Conservation (phyloP, 805 yeast species). For the Starmera dryadoides region DNA sequence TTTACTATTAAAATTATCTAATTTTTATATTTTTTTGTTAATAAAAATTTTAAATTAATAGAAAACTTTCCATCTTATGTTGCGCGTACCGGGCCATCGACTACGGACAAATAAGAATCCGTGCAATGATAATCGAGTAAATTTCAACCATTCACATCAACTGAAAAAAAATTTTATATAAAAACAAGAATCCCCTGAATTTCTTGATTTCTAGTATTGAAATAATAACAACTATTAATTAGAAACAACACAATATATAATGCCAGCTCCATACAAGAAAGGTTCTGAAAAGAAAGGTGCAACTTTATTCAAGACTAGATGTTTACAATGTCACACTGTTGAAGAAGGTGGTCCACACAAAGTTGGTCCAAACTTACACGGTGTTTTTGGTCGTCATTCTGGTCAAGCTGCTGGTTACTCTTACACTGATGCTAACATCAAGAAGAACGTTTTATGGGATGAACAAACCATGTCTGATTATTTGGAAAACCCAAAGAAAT, state of each 20-base stretch:
- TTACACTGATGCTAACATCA: slow-evolving; percentile 97
- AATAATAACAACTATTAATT: slow-evolving; percentile 6
- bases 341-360: slow-evolving; percentile 96
- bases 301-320: slow-evolving; percentile 96
- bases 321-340: slow-evolving; percentile 97
- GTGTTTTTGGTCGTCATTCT: slow-evolving; percentile 86
- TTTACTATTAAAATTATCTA: too few species aligned
- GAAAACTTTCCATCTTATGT: background rate
- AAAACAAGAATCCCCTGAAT: background rate
- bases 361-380: slow-evolving; percentile 98
- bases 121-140: slow-evolving; percentile 18
- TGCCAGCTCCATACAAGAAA: slow-evolving; percentile 27
- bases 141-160: slow-evolving; percentile 16
- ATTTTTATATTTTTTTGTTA: too few species aligned
- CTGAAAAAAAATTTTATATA: background rate
- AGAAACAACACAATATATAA: slow-evolving; percentile 3
- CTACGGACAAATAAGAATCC: slow-evolving; percentile 10
- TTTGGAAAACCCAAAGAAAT: slow-evolving; percentile 99
- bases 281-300: slow-evolving; percentile 94
- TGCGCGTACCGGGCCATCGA: background rate
- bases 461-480: slow-evolving; percentile 89
- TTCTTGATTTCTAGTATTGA: slow-evolving; percentile 1
- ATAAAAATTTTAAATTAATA: background rate
- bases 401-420: slow-evolving; percentile 92
- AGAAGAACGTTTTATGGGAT: slow-evolving; percentile 84